Base-by-base conservation (phyloP, 352 stramenopile genomes). In the Aphanomyces invadans region DNA sequence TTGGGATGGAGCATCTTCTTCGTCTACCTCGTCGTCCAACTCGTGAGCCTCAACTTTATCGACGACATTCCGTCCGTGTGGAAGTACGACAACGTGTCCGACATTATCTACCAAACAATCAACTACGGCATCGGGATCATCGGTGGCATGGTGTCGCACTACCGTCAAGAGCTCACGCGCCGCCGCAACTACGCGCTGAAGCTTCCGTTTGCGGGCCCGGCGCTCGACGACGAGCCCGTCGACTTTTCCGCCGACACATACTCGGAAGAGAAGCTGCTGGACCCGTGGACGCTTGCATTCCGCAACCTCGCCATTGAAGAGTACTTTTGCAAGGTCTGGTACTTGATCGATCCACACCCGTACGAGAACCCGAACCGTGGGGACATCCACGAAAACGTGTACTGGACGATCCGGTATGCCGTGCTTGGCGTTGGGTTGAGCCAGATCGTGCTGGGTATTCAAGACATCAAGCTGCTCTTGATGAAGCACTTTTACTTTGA, bases 111-210 rank as follows among this genome's bases (percentile, higher is more conserved):
- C 75, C 81, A 89, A 68, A 79, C 78, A 0, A 87, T 90, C 57
- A 92, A 92, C 74, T 92, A 92, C 74, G 79, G 79, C 23, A 90
- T 89, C 67, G 79, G 73, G 3, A 76, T 87, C 12, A 90, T 92
- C 68, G 81, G 79, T 38, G 83, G 83, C 60, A 90, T 90, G 81
- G 80, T 92, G n/a, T 89, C 81, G 0, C 83, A 92, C 63, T 92
- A 92, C 73, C 83, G 83, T 31, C 81, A 89, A 55, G 83, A 92
- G 59, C 71, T 92, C 19, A 70, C 89, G 26, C 77, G 83, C 42
- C 76, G 83, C 2, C 79, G 83, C 21, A 92, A 92, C 46, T 92
- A 89, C 62, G 86, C 78, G 73, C 71, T 92, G 3, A 77, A 87
- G 65, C 66, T 92, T 33, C 83, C 83, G 3, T 90, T 92, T 61